These are phyloP conservation scores for Citrus glauca DNA, from an alignment of 345 rosid species.

Conservation along the genomic window DNA sequence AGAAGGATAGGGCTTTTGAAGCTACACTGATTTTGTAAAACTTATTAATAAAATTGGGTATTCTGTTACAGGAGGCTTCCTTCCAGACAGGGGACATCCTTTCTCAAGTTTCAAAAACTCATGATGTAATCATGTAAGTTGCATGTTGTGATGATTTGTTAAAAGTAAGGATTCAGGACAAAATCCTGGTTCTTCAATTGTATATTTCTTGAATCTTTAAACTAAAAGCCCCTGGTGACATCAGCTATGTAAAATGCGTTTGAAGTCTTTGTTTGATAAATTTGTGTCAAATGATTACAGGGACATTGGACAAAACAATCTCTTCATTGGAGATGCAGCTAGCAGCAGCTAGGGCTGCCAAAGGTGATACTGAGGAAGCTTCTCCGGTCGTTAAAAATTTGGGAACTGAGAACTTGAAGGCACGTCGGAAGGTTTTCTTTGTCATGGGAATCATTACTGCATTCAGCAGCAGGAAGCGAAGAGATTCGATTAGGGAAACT, in stretches of 20 bases:
- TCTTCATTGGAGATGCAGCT: conserved; percentile 73
- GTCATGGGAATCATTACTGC: conserved; percentile 83
- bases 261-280: background rate
- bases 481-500: conserved; percentile 74
- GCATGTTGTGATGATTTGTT: conserved; percentile 6
- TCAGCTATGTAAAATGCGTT: background rate
- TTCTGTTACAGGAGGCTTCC: conserved; percentile 41
- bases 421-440: conserved; percentile 61
- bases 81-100: conserved; percentile 61
- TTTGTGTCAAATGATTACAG: conserved; percentile 31
- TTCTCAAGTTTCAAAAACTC: conserved; percentile 92
- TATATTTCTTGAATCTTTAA: background rate
- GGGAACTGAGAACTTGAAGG: conserved; percentile 41
- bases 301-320: conserved; percentile 72
- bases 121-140: conserved; percentile 76
- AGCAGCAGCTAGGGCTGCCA: conserved; percentile 72
- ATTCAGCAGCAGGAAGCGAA: conserved; percentile 75
- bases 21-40: conserved; percentile 5
- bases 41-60: conserved; percentile 16
- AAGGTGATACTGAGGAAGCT: conserved; percentile 38
- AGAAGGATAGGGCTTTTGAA: background rate
- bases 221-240: background rate
- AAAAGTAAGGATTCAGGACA: background rate
- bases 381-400: conserved; percentile 32
- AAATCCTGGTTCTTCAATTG: background rate